Evolutionary conservation across 768 basidiomycete genomes (phyloP), one percentile per base, ranked within the genome.

Genomic region (Agaricus sinodeliciosus): DNA sequence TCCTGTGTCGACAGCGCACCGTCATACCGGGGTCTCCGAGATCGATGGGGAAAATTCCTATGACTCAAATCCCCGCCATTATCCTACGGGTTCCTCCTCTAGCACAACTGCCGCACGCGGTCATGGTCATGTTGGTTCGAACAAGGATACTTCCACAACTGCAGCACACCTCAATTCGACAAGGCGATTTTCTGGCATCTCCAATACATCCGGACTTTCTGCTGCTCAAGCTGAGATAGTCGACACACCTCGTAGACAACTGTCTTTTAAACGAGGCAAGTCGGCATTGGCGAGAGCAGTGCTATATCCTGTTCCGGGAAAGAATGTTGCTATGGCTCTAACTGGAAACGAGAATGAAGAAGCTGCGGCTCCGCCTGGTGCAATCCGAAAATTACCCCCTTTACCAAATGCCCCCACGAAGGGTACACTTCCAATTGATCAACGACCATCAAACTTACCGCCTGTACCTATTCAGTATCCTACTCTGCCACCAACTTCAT

Each of bases 171-270:
- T 54, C 45, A 19, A 46, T 9, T n/a, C 31, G 18, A 36, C 36
- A 1, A 37, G 27, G 18, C 45, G 52, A 5, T 35, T 34, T 27
- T 54, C 52, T 35, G 40, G 16, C 9, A 15, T 41, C 8, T 54
- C 52, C 7, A 19, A 51, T 25, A 12, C 46, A 22, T 48, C 45
- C 2, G 27, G 40, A 11, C 15, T 48, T 28, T 54, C 52, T 9
- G 52, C 52, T 35, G 52, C 45, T 34, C 46, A 47, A 13, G 52
- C 52, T 3, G 52, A 54, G 35, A 54, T 54, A 9, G 40, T 54
- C 6, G 46, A 54, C 9, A 35, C 27, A 19, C 52, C 52, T 34
- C 52, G 45, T 3, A 39, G 52, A 13, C 41, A 47, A 26, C 39
- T 54, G 18, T 54, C 52, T 3, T 16, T 54, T 27, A n/a, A 28